These are phyloP conservation scores for Plectosphaerella sp. DNA, from an alignment of 2,329 filamentous ascomycete species.

Conservation along the genomic window DNA sequence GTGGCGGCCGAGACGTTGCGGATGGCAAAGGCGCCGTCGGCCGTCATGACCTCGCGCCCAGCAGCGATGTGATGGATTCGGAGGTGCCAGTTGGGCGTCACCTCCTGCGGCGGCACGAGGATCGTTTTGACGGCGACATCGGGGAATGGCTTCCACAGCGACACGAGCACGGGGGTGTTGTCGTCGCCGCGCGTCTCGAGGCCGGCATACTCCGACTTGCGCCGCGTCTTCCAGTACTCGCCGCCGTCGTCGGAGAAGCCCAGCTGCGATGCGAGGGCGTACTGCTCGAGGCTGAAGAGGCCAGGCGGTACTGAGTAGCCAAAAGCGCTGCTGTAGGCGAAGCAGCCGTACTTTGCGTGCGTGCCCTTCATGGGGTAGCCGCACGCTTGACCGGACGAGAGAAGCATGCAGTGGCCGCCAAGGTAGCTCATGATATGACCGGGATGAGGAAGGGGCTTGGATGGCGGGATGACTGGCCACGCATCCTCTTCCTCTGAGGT, in stretches of 20 bases:
- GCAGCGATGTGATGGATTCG: constrained; percentile 59
- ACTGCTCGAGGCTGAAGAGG: constrained; percentile 71
- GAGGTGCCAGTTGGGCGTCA: constrained; percentile 65
- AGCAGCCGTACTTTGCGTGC: constrained; percentile 76
- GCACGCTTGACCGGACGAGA: constrained; percentile 75
- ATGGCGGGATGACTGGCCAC: constrained; percentile 47
- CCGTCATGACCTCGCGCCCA: constrained; percentile 60
- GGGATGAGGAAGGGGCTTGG: constrained; percentile 61
- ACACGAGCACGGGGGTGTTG: constrained; percentile 57
- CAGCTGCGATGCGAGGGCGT: constrained; percentile 70
- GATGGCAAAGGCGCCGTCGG: constrained; percentile 72
- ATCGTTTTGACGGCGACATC: constrained; percentile 64
- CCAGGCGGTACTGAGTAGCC: constrained; percentile 75
- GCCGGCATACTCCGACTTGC: constrained; percentile 59
- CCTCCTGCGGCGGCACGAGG: constrained; percentile 56
- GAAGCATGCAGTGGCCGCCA: constrained; percentile 71
- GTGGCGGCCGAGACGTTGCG: constrained; percentile 44
- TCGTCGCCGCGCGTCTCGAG: constrained; percentile 55
- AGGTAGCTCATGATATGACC: constrained; percentile 68
- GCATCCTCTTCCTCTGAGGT: constrained; percentile 60
- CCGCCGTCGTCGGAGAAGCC: constrained; percentile 73
- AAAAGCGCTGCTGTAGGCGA: constrained; percentile 73
- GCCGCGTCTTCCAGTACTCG: constrained; percentile 74
- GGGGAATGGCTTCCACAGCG: constrained; percentile 65
- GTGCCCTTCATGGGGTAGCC: constrained; percentile 78